These are phyloP conservation scores for Monosiga brevicollis DNA, from an alignment of 78 protist species.

Conservation along the genomic window DNA sequence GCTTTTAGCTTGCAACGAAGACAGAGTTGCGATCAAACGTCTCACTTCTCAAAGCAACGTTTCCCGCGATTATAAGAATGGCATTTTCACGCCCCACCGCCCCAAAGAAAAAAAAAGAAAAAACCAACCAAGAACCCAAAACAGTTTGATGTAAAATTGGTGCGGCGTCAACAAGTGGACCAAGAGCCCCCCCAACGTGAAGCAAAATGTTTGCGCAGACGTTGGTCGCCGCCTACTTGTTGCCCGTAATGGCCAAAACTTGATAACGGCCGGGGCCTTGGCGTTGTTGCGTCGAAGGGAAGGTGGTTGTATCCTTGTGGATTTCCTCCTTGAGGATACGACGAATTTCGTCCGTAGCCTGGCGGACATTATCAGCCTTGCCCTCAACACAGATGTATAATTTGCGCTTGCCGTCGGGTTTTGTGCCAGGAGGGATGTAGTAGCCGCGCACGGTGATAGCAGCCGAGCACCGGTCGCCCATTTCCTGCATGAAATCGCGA, in stretches of 20 bases:
- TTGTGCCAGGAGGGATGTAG: slow-evolving; percentile 4
- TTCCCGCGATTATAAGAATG: no score
- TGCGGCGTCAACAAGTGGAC: no score
- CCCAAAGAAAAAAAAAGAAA: no score
- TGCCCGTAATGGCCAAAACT: not conserved
- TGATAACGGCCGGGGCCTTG: not conserved
- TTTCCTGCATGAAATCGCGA: slow-evolving; percentile 1
- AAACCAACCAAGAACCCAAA: no score
- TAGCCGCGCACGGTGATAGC: slow-evolving; percentile 13
- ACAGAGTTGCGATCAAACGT: no score
- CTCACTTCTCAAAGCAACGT: no score
- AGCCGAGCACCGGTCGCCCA: slow-evolving; percentile 4
- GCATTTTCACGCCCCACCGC: no score
- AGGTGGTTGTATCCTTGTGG: not conserved
- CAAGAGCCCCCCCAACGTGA: no score
- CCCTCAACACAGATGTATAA: not conserved
- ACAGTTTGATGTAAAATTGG: no score
- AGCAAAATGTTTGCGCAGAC: no score
- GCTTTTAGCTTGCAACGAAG: no score
- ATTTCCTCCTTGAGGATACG: not conserved
- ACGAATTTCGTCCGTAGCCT: not conserved
- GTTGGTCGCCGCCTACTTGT: not conserved
- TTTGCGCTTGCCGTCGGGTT: not conserved
- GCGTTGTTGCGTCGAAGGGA: not conserved
- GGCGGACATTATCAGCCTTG: not conserved